Percentiles rank a stretch among this genome's conserved stretches.
phyloP scores from a whole-genome alignment of 139 green algal genomes.

The Mychonastes homosphaera region DNA sequence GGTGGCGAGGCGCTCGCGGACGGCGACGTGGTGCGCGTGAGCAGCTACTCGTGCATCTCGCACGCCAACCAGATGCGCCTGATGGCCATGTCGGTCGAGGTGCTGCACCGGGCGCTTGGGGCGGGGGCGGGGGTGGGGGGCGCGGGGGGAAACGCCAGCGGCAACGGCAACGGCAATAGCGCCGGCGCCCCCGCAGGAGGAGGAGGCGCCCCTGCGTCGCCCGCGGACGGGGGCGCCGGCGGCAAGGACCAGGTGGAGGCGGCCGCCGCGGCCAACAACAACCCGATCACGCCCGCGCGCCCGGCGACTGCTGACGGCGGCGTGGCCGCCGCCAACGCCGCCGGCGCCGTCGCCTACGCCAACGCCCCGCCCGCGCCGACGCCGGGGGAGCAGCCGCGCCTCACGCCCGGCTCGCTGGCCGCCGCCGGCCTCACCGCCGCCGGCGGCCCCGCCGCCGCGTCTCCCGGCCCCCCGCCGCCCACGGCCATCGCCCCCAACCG shows the following conservation, averaged over 20 bases:
- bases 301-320: neutral
- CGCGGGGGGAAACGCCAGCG: no score
- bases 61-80: slow-evolving; percentile 20
- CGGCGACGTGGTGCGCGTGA: slow-evolving; percentile 11
- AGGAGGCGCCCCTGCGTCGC: neutral
- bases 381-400: neutral
- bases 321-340: neutral
- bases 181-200: neutral
- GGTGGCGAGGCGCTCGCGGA: slow-evolving; percentile 6
- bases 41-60: slow-evolving; percentile 8
- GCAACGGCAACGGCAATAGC: slow-evolving; percentile 3
- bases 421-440: neutral
- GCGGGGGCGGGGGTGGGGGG: no score
- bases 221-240: neutral
- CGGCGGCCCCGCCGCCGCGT: neutral
- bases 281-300: neutral
- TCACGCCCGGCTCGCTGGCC: neutral
- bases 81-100: slow-evolving; percentile 21
- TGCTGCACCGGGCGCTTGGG: no score
- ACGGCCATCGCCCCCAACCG: neutral
- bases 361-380: slow-evolving; percentile 2
- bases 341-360: slow-evolving; percentile 2
- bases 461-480: neutral
- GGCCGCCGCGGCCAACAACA: slow-evolving; percentile 1
- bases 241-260: slow-evolving; percentile 4